phyloP scores from a whole-genome alignment of 1,284 basidiomycete species.

The Apiotrichum porosum region DNA sequence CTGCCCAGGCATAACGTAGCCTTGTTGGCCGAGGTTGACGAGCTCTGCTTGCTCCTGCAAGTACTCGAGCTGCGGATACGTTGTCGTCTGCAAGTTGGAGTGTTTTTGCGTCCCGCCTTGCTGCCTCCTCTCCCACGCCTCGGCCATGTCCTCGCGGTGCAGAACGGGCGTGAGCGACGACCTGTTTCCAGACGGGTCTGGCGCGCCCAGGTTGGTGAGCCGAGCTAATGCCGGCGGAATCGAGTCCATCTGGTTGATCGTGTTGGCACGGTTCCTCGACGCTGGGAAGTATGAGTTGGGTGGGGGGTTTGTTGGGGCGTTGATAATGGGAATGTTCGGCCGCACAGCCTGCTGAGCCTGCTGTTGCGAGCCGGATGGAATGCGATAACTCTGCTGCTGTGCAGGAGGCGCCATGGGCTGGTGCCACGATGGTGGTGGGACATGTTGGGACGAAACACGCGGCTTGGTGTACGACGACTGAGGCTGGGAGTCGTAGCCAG shows the following conservation, averaged over 20 bases:
- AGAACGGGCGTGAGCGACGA: slow-evolving; percentile 77
- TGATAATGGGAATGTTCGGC: slow-evolving; percentile 46
- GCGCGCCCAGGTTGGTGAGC: slow-evolving; percentile 74
- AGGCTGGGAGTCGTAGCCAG: slow-evolving; percentile 26
- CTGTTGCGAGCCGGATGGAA: slow-evolving; percentile 14
- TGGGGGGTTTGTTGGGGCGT: slow-evolving; percentile 47
- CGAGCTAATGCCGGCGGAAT: slow-evolving; percentile 87
- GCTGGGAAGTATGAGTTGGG: slow-evolving; percentile 63
- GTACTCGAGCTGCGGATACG: slow-evolving; percentile 81
- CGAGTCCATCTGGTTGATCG: slow-evolving; percentile 76
- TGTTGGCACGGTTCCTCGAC: slow-evolving; percentile 70
- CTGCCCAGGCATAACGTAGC: slow-evolving; percentile 42
- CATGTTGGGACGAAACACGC: slow-evolving; percentile 42
- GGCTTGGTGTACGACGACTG: slow-evolving; percentile 12
- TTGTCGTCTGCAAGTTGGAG: slow-evolving; percentile 50
- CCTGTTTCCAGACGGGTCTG: slow-evolving; percentile 67
- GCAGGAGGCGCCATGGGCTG: slow-evolving; percentile 23
- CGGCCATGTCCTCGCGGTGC: slow-evolving; percentile 81
- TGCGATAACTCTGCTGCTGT: slow-evolving; percentile 21
- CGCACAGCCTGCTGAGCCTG: slow-evolving; percentile 26
- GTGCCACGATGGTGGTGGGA: slow-evolving; percentile 8
- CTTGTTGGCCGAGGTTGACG: slow-evolving; percentile 51
- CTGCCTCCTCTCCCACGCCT: slow-evolving; percentile 76
- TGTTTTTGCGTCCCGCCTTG: slow-evolving; percentile 50
- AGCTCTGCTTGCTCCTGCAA: slow-evolving; percentile 88